Percentiles rank a stretch among this genome's conserved stretches.
Evolutionary conservation across 108 stramenopile genomes (phyloP).

Genomic region (Cyclotella baltica): DNA sequence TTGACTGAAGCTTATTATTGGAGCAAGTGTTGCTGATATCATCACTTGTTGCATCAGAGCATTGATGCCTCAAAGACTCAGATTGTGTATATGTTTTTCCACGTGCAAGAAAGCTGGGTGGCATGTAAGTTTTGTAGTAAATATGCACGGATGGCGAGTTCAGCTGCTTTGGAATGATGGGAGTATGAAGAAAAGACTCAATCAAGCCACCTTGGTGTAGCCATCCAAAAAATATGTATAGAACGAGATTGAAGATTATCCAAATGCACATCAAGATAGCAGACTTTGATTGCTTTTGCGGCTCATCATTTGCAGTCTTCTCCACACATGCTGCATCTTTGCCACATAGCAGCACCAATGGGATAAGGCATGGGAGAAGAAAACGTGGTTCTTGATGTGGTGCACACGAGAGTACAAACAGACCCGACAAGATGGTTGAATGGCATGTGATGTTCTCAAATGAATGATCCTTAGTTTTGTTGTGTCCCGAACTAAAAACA

Average conservation of each 20-base stretch:
- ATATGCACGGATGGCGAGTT: constrained; percentile 43
- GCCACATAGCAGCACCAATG: constrained; percentile 60
- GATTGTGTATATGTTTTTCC: neutral
- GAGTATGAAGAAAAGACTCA: constrained; percentile 47
- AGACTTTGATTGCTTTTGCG: neutral
- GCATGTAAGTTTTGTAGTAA: constrained; percentile 83
- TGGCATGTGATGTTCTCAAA: constrained; percentile 22
- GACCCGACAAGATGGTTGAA: constrained; percentile 54
- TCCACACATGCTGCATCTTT: constrained; percentile 14
- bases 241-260: constrained; percentile 71
- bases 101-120: constrained; percentile 68
- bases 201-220: constrained; percentile 78
- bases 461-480: neutral
- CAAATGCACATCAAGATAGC: constrained; percentile 25
- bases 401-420: constrained; percentile 69
- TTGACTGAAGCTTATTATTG: neutral
- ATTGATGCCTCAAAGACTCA: neutral
- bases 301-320: neutral
- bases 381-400: constrained; percentile 90
- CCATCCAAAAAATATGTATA: constrained; percentile 71
- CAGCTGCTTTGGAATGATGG: neutral
- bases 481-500: neutral
- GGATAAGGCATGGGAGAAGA: constrained; percentile 68
- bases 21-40: neutral
- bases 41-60: neutral